phyloP scores from a whole-genome alignment of 768 basidiomycete genomes.

The Tulasnella calospora region DNA sequence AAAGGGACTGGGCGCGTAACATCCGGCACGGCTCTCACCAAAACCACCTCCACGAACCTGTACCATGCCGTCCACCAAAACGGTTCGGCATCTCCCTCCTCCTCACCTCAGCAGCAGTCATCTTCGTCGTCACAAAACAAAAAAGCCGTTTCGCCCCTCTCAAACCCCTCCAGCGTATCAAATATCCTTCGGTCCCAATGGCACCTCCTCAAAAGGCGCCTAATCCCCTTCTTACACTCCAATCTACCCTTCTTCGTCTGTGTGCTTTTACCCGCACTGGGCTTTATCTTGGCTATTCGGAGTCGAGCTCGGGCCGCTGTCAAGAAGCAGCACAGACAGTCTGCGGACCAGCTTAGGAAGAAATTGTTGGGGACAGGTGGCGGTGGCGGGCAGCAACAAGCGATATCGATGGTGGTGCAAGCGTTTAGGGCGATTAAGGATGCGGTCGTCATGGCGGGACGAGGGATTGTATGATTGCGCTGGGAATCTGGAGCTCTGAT shows the following conservation, averaged over 20 bases:
- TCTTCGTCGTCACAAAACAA: constrained; percentile 27
- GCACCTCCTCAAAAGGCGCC: constrained; percentile 31
- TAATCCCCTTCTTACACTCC: constrained; percentile 39
- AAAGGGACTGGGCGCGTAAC: neutral
- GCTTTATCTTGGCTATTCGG: neutral
- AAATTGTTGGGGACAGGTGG: constrained; percentile 42
- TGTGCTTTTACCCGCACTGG: constrained; percentile 42
- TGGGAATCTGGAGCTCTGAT: too few species aligned
- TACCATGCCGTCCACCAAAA: constrained; percentile 26
- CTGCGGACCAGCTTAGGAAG: constrained; percentile 56
- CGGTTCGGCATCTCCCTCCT: constrained; percentile 31
- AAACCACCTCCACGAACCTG: constrained; percentile 13
- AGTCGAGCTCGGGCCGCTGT: neutral
- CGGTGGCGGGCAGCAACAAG: constrained; percentile 36
- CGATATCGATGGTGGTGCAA: constrained; percentile 47
- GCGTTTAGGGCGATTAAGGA: constrained; percentile 53
- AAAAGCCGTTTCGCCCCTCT: constrained; percentile 23
- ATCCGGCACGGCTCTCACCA: neutral
- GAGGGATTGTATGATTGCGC: constrained; percentile 54
- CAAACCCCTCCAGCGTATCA: constrained; percentile 25
- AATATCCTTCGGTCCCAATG: constrained; percentile 29
- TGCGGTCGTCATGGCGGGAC: constrained; percentile 70
- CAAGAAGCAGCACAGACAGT: constrained; percentile 33
- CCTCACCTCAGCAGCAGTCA: constrained; percentile 32
- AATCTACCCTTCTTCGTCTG: constrained; percentile 49